A percentile compares a stretch with the other conserved stretches of the same genome.
Conservation (phyloP, 2,329 filamentous ascomycete genomes). For the Chaetomium sp. region DNA sequence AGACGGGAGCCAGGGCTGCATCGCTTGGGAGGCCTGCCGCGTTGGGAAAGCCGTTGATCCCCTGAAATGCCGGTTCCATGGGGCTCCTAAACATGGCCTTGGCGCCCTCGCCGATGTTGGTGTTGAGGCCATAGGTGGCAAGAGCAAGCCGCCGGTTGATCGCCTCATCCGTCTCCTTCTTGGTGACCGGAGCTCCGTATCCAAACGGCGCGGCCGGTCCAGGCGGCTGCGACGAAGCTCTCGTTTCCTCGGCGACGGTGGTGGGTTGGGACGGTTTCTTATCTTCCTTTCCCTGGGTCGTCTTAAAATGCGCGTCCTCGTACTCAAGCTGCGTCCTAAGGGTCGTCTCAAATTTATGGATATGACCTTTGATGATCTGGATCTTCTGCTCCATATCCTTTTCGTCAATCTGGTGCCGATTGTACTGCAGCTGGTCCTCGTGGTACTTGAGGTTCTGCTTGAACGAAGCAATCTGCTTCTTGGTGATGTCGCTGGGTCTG, state of each 20-base stretch:
- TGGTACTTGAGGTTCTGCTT: slow-evolving; percentile 56
- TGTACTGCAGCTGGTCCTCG: slow-evolving; percentile 62
- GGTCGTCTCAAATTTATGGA: slow-evolving; percentile 50
- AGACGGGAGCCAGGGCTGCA: slow-evolving; percentile 53
- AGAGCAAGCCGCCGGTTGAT: slow-evolving; percentile 12
- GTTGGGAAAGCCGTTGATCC: slow-evolving; percentile 37
- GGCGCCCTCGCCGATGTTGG: slow-evolving; percentile 23
- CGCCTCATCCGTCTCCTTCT: slow-evolving; percentile 15
- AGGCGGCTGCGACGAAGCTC: neutral
- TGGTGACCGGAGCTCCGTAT: neutral
- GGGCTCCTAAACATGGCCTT: slow-evolving; percentile 16
- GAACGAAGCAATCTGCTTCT: slow-evolving; percentile 57
- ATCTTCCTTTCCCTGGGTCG: slow-evolving; percentile 35
- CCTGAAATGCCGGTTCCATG: neutral
- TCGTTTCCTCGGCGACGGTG: slow-evolving; percentile 9
- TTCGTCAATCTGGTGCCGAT: slow-evolving; percentile 64
- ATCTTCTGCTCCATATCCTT: slow-evolving; percentile 53
- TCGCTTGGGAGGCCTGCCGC: slow-evolving; percentile 47
- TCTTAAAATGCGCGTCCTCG: slow-evolving; percentile 49
- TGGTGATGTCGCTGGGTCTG: slow-evolving; percentile 61
- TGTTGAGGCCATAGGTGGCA: slow-evolving; percentile 20
- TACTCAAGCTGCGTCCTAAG: slow-evolving; percentile 49
- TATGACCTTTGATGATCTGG: slow-evolving; percentile 42
- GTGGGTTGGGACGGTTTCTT: slow-evolving; percentile 32
- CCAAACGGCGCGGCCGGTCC: neutral